phyloP scores from a whole-genome alignment of 345 rosid genomes.

The Odontarrhena argentea region DNA sequence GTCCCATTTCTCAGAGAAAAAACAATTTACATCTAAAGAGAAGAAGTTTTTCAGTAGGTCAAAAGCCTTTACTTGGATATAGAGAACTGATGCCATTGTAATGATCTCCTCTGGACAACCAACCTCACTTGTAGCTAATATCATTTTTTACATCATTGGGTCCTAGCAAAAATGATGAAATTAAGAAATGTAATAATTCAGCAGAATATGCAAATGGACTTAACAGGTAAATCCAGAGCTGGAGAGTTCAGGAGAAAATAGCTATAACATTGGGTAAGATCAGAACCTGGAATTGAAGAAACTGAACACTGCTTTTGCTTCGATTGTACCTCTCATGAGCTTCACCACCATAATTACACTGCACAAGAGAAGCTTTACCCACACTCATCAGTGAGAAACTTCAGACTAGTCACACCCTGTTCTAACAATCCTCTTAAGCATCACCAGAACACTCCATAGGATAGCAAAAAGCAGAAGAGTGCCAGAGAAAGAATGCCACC shows the following conservation, averaged over 20 bases:
- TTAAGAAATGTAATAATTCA: too few relatives aligned
- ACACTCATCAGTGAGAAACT: constrained; percentile 81
- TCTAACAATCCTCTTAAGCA: constrained; percentile 38
- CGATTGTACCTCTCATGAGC: constrained; percentile 97
- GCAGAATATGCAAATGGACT: too few relatives aligned
- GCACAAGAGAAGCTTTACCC: constrained; percentile 19
- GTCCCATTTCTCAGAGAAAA: too few relatives aligned
- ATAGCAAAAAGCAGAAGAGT: background rate
- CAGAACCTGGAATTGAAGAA: constrained; percentile 77
- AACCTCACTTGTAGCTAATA: too few relatives aligned
- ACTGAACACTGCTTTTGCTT: constrained; percentile 78
- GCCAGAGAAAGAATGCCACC: constrained; percentile 47
- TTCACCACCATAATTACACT: constrained; percentile 98
- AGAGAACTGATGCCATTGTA: too few relatives aligned
- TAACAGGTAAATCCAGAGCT: constrained; percentile 3
- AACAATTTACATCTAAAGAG: too few relatives aligned
- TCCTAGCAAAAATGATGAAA: too few relatives aligned
- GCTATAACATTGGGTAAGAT: constrained; percentile 21
- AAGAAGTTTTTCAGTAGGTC: too few relatives aligned
- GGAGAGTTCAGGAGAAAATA: constrained; percentile 8
- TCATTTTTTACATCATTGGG: too few relatives aligned
- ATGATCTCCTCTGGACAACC: too few relatives aligned
- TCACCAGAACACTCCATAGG: constrained; percentile 13
- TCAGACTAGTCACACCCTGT: constrained; percentile 77
- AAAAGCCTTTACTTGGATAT: too few relatives aligned